Evolutionary conservation across 306 rosid genomes (phyloP).

Genomic region (Vigna angularis): DNA sequence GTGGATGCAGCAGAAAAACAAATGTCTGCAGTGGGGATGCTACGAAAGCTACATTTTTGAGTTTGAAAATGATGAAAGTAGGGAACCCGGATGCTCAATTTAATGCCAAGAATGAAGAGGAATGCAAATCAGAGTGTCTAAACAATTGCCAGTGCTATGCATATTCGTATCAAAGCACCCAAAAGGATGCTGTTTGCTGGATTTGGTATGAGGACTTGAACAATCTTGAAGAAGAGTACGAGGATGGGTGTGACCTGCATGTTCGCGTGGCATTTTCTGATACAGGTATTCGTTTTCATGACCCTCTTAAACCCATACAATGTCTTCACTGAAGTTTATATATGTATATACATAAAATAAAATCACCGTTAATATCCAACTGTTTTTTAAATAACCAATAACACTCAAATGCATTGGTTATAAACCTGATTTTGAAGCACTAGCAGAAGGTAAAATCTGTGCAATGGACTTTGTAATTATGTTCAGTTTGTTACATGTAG

Average conservation of each 20-base stretch:
- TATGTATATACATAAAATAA: not conserved
- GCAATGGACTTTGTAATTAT: not conserved
- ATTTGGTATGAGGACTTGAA: slow-evolving; percentile 80
- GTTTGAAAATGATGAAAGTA: slow-evolving; percentile 74
- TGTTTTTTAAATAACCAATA: not conserved
- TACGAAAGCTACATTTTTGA: slow-evolving; percentile 60
- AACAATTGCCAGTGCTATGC: slow-evolving; percentile 79
- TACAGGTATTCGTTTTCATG: slow-evolving; percentile 58
- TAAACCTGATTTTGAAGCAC: not conserved
- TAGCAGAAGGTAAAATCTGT: not conserved
- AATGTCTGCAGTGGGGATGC: slow-evolving; percentile 55
- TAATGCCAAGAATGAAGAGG: slow-evolving; percentile 65
- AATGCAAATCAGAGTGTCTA: slow-evolving; percentile 73
- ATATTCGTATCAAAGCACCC: slow-evolving; percentile 59
- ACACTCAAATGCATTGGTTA: not conserved
- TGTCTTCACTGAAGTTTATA: not conserved
- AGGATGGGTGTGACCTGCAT: slow-evolving; percentile 60
- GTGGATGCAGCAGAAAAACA: slow-evolving; percentile 74
- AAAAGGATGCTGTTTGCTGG: slow-evolving; percentile 61
- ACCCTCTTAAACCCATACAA: slow-evolving; percentile 17
- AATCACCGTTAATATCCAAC: not conserved
- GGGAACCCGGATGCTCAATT: slow-evolving; percentile 80
- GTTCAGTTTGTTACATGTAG: not conserved
- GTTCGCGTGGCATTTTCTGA: slow-evolving; percentile 69
- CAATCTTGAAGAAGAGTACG: slow-evolving; percentile 78